Evolutionary conservation across 768 basidiomycete species (phyloP).

Genomic region (Hemileccinum impolitum): DNA sequence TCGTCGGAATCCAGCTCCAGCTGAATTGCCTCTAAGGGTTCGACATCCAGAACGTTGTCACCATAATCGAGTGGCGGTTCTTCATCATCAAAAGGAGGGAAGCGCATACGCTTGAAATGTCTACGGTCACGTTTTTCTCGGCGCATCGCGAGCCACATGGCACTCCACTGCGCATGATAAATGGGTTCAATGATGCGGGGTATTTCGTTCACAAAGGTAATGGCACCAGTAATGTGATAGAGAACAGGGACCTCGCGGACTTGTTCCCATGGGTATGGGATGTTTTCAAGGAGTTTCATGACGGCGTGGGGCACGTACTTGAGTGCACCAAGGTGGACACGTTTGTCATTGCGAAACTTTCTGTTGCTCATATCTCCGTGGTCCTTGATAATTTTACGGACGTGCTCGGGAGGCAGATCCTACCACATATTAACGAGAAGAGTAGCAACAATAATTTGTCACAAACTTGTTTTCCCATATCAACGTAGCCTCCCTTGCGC

Average conservation of each 20-base stretch:
- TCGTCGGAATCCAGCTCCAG: conserved; percentile 91
- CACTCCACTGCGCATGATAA: conserved; percentile 99
- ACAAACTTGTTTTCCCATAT: conserved; percentile 89
- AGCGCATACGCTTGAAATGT: conserved; percentile 99
- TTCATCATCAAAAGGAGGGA: conserved; percentile 99
- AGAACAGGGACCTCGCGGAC: conserved; percentile 98
- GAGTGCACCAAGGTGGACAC: conserved; percentile 96
- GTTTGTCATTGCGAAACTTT: conserved; percentile 99
- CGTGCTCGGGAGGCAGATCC: conserved; percentile 96
- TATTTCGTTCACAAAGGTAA: conserved; percentile 98
- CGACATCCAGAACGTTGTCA: conserved; percentile 97
- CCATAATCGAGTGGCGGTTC: conserved; percentile 99
- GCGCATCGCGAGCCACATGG: conserved; percentile 99
- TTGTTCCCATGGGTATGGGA: conserved; percentile 98
- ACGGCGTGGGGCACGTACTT: conserved; percentile 99
- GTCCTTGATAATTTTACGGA: conserved; percentile 99
- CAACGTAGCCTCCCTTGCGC: conserved; percentile 83
- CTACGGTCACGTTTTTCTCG: conserved; percentile 97
- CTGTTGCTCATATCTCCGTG: conserved; percentile 99
- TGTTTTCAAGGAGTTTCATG: conserved; percentile 98
- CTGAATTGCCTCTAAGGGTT: conserved; percentile 97
- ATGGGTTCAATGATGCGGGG: conserved; percentile 96
- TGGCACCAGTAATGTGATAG: conserved; percentile 98
- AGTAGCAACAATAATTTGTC: neutral
- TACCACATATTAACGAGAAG: conserved; percentile 28